Base-by-base conservation (phyloP, 352 stramenopile genomes). In the Phytophthora pistaciae region DNA sequence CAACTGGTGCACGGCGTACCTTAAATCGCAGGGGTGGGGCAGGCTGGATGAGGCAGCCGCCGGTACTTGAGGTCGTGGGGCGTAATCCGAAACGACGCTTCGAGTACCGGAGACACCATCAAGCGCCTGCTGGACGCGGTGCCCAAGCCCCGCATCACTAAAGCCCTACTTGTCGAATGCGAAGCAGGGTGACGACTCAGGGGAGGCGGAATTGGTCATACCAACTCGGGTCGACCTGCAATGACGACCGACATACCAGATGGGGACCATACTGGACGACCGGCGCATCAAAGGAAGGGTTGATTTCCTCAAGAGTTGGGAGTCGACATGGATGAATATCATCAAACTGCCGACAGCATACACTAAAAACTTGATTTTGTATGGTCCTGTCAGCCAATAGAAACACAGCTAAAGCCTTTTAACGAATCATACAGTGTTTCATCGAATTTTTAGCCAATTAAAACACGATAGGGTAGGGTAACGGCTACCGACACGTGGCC, bases 1-100 rank as follows among this genome's bases (percentile, higher is more conserved):
- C 7, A 14, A 23, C 9, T 61, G 38, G 56, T 61, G 38, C 38
- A 3, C 25, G 52, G 40, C 20, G 56, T 23, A 25, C 25, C 25
- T 27, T 27, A 27, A 27, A 27, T 27, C 25, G 25, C 25, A 3
- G 25, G 25, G 25, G 25, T 54, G 36, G 55, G 55, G 20, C 3
- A 16, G 55, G 7, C 16, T 63, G 23, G 56, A 63, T 44, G 40
- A 53, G 56, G 40, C 57, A 10, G 57, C 44, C 42, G 44, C 16
- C 5, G 48, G 5, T 58, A 65, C 23, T 57, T 65, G 46, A 65
- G 31, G 58, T 50, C 16, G 14, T 52, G 59, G 59, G 46, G 57
- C 8, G 18, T 25, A 21, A 25, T 18, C 4, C n/a, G 21, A 33
- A 14, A n/a, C n/a, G 20, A 13, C 18, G 21, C 2, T 21, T 36